A percentile compares a stretch with the other conserved stretches of the same genome.
Evolutionary conservation across 352 stramenopile species (phyloP).

Genomic region (Globisporangium cylindrosporum): DNA sequence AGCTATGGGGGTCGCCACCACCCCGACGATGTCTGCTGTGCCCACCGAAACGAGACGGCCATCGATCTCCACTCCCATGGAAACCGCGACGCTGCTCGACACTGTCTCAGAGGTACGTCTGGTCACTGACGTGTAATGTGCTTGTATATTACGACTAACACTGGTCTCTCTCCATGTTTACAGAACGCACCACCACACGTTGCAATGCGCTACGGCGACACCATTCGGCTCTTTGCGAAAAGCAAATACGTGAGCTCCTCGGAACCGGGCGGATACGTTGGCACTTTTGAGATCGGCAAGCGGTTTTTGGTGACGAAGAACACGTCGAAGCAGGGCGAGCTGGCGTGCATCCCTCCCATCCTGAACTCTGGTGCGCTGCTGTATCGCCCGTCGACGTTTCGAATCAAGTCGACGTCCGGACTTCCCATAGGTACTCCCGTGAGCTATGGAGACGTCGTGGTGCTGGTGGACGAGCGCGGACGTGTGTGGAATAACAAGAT

Average conservation of each 20-base stretch:
- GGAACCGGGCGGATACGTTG: conserved; percentile 54
- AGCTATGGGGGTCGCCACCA: conserved; percentile 1
- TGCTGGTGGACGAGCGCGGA: conserved; percentile 64
- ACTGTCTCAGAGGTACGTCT: conserved; percentile 16
- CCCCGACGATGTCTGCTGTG: not conserved
- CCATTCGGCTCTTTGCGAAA: conserved; percentile 59
- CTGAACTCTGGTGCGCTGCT: conserved; percentile 27
- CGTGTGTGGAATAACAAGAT: conserved; percentile 89
- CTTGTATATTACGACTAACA: not conserved
- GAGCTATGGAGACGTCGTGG: conserved; percentile 79
- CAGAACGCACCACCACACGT: conserved; percentile 57
- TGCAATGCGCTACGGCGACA: conserved; percentile 67
- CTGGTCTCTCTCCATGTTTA: conserved; percentile 33
- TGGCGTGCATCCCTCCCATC: conserved; percentile 66
- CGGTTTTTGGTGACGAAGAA: conserved; percentile 61
- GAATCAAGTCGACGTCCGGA: conserved; percentile 65
- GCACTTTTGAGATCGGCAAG: conserved; percentile 64
- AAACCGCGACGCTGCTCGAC: conserved; percentile 9
- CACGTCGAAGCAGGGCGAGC: conserved; percentile 56
- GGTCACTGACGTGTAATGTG: not conserved
- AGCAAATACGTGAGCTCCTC: conserved; percentile 43
- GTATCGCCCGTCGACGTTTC: conserved; percentile 59
- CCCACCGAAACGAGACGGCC: conserved; percentile 6
- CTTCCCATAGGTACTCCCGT: conserved; percentile 55
- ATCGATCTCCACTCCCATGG: not conserved